Evolutionary conservation across 805 yeast genomes (phyloP).

Genomic region (Metschnikowia santaceciliae): DNA sequence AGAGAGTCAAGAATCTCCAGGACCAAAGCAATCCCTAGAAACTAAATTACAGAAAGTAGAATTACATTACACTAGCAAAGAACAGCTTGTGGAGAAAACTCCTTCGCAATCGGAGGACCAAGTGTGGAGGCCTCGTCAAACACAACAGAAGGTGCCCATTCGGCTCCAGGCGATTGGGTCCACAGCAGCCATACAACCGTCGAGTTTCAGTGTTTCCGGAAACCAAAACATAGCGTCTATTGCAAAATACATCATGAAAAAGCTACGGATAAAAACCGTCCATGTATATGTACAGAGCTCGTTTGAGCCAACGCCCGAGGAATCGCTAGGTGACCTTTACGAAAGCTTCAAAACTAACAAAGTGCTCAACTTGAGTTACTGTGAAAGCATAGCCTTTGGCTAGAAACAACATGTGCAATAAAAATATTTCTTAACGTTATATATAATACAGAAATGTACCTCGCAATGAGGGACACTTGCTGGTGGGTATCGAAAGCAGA

Average conservation of each 20-base stretch:
- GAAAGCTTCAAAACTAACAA: slow-evolving; percentile 27
- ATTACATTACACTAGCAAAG: neutral
- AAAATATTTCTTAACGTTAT: neutral
- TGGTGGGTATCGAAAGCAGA: slow-evolving; percentile 13
- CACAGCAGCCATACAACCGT: slow-evolving; percentile 46
- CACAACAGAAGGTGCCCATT: slow-evolving; percentile 37
- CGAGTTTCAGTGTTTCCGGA: slow-evolving; percentile 46
- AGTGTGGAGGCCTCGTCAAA: neutral
- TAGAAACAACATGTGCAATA: neutral
- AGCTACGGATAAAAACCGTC: slow-evolving; percentile 15
- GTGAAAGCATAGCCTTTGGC: slow-evolving; percentile 42
- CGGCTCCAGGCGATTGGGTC: slow-evolving; percentile 63
- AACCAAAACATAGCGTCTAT: slow-evolving; percentile 46
- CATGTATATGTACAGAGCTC: slow-evolving; percentile 38
- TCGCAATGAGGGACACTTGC: neutral
- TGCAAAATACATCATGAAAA: slow-evolving; percentile 37
- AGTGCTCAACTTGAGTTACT: slow-evolving; percentile 38
- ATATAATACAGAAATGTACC: slow-evolving; percentile 4
- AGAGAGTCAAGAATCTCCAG: no score
- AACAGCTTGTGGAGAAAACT: neutral
- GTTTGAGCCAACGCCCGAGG: slow-evolving; percentile 41
- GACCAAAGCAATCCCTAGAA: no score
- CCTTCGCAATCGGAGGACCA: neutral
- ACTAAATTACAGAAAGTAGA: neutral
- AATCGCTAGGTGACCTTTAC: slow-evolving; percentile 30